These are phyloP conservation scores for Teratosphaeria zuluensis DNA, from an alignment of 2,329 filamentous ascomycete species.

Conservation along the genomic window DNA sequence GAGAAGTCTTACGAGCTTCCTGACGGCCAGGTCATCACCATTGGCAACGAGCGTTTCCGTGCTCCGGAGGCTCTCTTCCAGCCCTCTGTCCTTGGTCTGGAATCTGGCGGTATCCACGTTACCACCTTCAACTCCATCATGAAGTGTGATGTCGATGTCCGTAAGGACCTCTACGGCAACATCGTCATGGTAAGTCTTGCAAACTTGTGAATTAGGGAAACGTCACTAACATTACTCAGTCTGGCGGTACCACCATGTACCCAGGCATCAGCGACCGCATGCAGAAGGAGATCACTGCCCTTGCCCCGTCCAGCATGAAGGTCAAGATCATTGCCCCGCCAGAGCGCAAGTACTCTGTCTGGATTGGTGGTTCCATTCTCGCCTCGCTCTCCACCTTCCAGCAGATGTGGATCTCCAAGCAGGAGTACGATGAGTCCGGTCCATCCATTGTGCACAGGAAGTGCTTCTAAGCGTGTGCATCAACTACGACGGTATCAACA, in stretches of 20 bases:
- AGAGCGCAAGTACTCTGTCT: conserved; percentile 99
- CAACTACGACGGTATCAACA: background rate
- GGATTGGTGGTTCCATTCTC: conserved; percentile 99
- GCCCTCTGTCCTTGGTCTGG: conserved; percentile 94
- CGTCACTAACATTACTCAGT: conserved; percentile 44
- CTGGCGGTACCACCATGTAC: conserved; percentile 99
- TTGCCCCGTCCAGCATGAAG: conserved; percentile 99
- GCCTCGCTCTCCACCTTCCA: conserved; percentile 99
- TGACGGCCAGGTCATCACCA: conserved; percentile 99
- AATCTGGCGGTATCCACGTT: conserved; percentile 97
- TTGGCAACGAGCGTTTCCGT: conserved; percentile 99
- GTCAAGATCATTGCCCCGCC: conserved; percentile 99
- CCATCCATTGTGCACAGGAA: conserved; percentile 99
- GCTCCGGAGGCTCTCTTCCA: conserved; percentile 99
- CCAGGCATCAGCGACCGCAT: conserved; percentile 99
- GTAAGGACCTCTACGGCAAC: conserved; percentile 99
- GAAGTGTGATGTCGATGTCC: conserved; percentile 99
- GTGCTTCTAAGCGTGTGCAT: conserved; percentile 77
- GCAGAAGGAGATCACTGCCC: conserved; percentile 99
- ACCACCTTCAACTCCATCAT: conserved; percentile 99
- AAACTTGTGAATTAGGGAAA: background rate
- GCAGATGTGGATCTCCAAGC: conserved; percentile 99
- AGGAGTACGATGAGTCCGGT: conserved; percentile 99
- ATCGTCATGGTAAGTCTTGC: conserved; percentile 85
- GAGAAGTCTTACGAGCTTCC: conserved; percentile 99